Base-by-base conservation (phyloP, 495 filamentous ascomycete species). In the Trichoderma reesei region DNA sequence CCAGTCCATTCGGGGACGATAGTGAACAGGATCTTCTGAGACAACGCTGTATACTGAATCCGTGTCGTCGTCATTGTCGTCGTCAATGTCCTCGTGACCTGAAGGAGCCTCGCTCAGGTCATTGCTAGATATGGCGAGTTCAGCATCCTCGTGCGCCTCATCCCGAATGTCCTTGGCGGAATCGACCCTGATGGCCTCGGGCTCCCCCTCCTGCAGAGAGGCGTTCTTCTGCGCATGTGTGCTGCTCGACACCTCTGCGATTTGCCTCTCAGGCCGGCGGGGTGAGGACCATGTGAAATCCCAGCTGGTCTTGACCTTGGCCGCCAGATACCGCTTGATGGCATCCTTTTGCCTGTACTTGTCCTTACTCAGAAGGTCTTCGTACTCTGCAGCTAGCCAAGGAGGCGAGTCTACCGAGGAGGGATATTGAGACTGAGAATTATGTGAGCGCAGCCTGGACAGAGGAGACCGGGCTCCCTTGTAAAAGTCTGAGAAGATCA, bases 241-340 rank as follows among this genome's bases (percentile, higher is more conserved):
- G 7, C 36, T 13, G 16, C 6, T 39, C 41, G 36, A 66, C n/a
- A n/a, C 37, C 59, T 1, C 46, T 18, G 4, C 60, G 34, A 10
- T 63, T 31, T 33, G 64, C 63, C 37, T 44, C 20, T 48, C 18
- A 18, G 44, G 5, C 8, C 20, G 36, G 34, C 46, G 48, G 33
- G 60, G 60, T 33, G 72, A 72, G 31, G 74, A 74, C 79, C 79
- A 82, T 16, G 67, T 46, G 64, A 81, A 80, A 1, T 76, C 70
- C 86, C 86, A 89, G 68, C 88, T 84, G 69, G 79, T 74, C 63
- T 80, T 79, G 38, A 88, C 73, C 67, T 78, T 81, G 33, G 84
- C 80, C 14, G 70, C 68, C 39, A 89, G 75, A 60, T 74, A 77
- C 48, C 72, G 75, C 65, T 73, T 80, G 11, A 85, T 76, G 18